Conservation (phyloP, 495 filamentous ascomycete species). For the Penicillium canariense region DNA sequence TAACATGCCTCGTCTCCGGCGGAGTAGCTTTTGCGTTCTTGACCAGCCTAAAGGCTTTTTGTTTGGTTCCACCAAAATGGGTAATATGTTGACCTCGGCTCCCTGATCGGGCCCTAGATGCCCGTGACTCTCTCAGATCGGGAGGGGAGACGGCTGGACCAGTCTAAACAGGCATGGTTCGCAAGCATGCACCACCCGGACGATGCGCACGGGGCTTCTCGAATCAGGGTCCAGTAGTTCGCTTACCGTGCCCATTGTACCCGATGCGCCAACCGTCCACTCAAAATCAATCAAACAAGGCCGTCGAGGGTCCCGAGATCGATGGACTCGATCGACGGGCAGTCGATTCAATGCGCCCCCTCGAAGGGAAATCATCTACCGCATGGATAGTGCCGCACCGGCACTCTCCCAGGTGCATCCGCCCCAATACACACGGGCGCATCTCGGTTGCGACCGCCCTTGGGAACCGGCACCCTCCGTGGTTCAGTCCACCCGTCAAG, state of each 20-base stretch:
- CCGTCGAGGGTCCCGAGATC: background rate
- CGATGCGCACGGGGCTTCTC: background rate
- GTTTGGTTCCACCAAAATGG: no score
- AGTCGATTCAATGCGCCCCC: background rate
- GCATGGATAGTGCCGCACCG: background rate
- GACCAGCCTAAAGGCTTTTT: no score
- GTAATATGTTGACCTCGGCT: no score
- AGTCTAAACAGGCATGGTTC: conserved; percentile 11
- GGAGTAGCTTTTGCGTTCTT: no score
- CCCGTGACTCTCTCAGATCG: background rate
- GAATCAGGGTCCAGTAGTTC: background rate
- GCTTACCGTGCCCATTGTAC: background rate
- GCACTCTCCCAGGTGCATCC: background rate
- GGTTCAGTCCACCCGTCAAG: conserved; percentile 5
- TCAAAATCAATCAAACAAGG: background rate
- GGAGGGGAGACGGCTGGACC: conserved; percentile 15
- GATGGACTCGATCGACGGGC: background rate
- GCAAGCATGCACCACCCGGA: conserved; percentile 3
- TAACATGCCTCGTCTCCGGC: no score
- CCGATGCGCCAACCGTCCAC: no score
- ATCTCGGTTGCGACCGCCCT: background rate
- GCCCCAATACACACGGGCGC: background rate
- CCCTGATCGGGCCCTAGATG: no score
- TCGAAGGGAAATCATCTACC: background rate
- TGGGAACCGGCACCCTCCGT: conserved; percentile 19